Evolutionary conservation across 768 basidiomycete genomes (phyloP).

Genomic region (Candolleomyces eurysporus): DNA sequence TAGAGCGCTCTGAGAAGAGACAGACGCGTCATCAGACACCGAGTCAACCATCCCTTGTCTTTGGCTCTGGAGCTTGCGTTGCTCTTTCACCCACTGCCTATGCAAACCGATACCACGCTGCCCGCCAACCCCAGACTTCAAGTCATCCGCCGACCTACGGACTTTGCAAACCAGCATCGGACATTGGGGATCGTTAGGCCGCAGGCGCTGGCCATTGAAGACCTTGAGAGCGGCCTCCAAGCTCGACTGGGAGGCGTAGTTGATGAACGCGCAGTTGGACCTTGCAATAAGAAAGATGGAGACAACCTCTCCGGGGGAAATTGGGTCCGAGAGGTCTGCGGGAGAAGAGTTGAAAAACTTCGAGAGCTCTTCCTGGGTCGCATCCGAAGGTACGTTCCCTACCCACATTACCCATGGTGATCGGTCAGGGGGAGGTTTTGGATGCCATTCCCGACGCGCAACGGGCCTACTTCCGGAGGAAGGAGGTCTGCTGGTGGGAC

Average conservation of each 20-base stretch:
- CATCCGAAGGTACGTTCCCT: slow-evolving; percentile 86
- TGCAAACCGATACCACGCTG: slow-evolving; percentile 89
- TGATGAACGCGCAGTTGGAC: slow-evolving; percentile 94
- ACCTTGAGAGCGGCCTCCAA: slow-evolving; percentile 64
- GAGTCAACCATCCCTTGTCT: slow-evolving; percentile 17
- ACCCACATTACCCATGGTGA: slow-evolving; percentile 98
- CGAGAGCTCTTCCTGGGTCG: slow-evolving; percentile 83
- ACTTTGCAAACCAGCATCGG: slow-evolving; percentile 81
- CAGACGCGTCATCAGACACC: slow-evolving; percentile 17
- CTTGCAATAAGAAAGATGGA: slow-evolving; percentile 93
- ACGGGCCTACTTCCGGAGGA: slow-evolving; percentile 22
- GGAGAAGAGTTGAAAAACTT: slow-evolving; percentile 55
- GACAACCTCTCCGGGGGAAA: slow-evolving; percentile 51
- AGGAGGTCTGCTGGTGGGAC: slow-evolving; percentile 7
- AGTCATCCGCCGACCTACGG: slow-evolving; percentile 77
- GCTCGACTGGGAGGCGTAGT: slow-evolving; percentile 66
- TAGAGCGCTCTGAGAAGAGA: slow-evolving; percentile 9
- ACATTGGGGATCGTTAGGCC: slow-evolving; percentile 70
- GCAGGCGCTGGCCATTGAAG: slow-evolving; percentile 72
- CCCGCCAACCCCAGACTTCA: slow-evolving; percentile 86
- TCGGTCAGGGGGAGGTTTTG: slow-evolving; percentile 67
- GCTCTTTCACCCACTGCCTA: slow-evolving; percentile 72
- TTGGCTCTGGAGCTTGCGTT: slow-evolving; percentile 37
- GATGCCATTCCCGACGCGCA: slow-evolving; percentile 60
- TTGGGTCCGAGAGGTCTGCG: slow-evolving; percentile 24